A percentile compares a stretch with the other conserved stretches of the same genome.
phyloP scores from a whole-genome alignment of 108 stramenopile genomes.

The Nitzschia sp. region DNA sequence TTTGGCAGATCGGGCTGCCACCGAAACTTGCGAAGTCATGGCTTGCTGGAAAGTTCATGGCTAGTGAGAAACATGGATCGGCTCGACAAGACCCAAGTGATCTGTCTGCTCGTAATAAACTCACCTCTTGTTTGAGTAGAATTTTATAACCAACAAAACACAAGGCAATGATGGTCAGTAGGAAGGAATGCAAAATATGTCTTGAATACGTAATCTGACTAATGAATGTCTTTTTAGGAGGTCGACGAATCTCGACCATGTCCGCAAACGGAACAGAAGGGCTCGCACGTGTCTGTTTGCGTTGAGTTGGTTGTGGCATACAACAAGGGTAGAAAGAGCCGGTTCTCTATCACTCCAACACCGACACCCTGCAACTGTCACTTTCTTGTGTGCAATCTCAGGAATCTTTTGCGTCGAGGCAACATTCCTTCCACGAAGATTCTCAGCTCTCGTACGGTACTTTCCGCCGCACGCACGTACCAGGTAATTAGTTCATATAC shows the following conservation, averaged over 20 bases:
- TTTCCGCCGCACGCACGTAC: too few species aligned
- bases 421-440: too few species aligned
- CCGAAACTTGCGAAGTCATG: neutral
- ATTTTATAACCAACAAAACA: constrained; percentile 7
- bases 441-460: too few species aligned
- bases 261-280: neutral
- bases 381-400: too few species aligned
- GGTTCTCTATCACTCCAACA: too few species aligned
- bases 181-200: constrained; percentile 8
- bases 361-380: too few species aligned
- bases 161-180: neutral
- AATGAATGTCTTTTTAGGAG: constrained; percentile 1
- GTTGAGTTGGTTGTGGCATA: neutral
- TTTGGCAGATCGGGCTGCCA: constrained; percentile 30
- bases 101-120: neutral
- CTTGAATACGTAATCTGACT: constrained; percentile 6
- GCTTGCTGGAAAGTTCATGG: neutral
- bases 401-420: too few species aligned
- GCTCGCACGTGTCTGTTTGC: neutral
- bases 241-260: constrained; percentile 13
- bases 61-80: neutral
- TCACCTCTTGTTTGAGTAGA: constrained; percentile 11
- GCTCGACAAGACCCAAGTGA: neutral
- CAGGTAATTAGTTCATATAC: too few species aligned
- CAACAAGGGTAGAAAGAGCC: neutral